These are phyloP conservation scores for Penicillium rolfsii DNA, from an alignment of 2,329 filamentous ascomycete genomes.

Conservation along the genomic window DNA sequence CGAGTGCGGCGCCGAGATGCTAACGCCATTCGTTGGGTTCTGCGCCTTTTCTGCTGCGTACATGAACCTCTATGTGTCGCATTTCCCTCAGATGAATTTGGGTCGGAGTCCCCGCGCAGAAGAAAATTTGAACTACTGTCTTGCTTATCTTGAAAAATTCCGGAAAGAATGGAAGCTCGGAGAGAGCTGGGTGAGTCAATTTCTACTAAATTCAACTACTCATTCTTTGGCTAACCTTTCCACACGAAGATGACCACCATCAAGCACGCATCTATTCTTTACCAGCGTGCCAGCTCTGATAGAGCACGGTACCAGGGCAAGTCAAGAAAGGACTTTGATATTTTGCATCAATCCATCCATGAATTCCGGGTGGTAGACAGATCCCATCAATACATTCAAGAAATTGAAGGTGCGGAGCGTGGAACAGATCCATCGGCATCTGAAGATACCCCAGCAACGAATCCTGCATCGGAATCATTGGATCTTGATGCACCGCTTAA, in stretches of 20 bases:
- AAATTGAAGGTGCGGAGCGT: slow-evolving; percentile 21
- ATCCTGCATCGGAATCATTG: slow-evolving; percentile 11
- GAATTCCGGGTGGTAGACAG: slow-evolving; percentile 22
- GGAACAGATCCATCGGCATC: slow-evolving; percentile 5
- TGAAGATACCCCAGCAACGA: slow-evolving; percentile 8
- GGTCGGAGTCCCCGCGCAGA: slow-evolving; percentile 31
- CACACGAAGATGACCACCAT: slow-evolving; percentile 19
- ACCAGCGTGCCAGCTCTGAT: slow-evolving; percentile 22
- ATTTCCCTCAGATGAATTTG: slow-evolving; percentile 50
- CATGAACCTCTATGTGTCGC: slow-evolving; percentile 47
- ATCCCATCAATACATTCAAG: slow-evolving; percentile 22
- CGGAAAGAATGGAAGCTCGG: slow-evolving; percentile 21
- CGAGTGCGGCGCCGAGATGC: slow-evolving; percentile 42
- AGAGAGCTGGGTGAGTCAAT: slow-evolving; percentile 20
- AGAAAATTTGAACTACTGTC: slow-evolving; percentile 15
- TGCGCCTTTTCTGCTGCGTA: slow-evolving; percentile 52
- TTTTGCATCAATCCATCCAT: slow-evolving; percentile 24
- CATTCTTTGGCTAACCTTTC: neutral
- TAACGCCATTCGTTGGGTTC: slow-evolving; percentile 52
- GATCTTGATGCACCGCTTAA: slow-evolving; percentile 21
- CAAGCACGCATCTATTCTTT: slow-evolving; percentile 21
- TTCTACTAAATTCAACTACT: neutral
- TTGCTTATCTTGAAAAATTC: slow-evolving; percentile 22
- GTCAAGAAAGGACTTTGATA: slow-evolving; percentile 20
- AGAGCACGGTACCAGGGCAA: slow-evolving; percentile 23